Evolutionary conservation across 495 filamentous ascomycete genomes (phyloP).

Genomic region (Glarea lozoyensis): DNA sequence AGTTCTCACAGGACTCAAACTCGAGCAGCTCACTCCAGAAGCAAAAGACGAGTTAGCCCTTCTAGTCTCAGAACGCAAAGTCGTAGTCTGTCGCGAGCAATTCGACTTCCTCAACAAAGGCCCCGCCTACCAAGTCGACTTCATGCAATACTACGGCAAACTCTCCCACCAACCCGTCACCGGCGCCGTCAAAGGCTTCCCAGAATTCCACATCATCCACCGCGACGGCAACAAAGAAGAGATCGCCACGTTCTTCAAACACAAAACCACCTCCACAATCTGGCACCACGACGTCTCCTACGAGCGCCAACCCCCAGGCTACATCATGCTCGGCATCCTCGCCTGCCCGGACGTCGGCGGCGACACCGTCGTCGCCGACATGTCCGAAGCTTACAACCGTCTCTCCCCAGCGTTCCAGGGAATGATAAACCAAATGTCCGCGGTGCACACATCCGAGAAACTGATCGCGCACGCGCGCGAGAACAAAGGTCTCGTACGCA

Average conservation of each 20-base stretch:
- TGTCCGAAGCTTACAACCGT: slow-evolving; percentile 26
- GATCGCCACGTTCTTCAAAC: slow-evolving; percentile 43
- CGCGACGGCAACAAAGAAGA: slow-evolving; percentile 48
- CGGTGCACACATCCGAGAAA: slow-evolving; percentile 27
- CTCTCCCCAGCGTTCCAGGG: slow-evolving; percentile 25
- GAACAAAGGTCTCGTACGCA: slow-evolving; percentile 25
- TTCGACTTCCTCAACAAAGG: slow-evolving; percentile 32
- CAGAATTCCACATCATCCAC: slow-evolving; percentile 53
- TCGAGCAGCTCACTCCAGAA: slow-evolving; percentile 28
- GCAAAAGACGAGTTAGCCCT: slow-evolving; percentile 34
- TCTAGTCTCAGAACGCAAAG: slow-evolving; percentile 31
- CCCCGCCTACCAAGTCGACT: slow-evolving; percentile 35
- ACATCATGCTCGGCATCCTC: slow-evolving; percentile 48
- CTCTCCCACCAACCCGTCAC: slow-evolving; percentile 52
- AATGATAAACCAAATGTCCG: slow-evolving; percentile 23
- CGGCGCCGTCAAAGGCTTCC: slow-evolving; percentile 41
- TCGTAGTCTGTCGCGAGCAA: slow-evolving; percentile 35
- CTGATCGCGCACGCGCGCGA: slow-evolving; percentile 24
- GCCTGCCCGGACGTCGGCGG: slow-evolving; percentile 44
- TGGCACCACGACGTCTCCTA: slow-evolving; percentile 57
- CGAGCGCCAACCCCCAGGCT: slow-evolving; percentile 48
- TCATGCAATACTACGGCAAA: slow-evolving; percentile 50
- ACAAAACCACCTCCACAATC: slow-evolving; percentile 44
- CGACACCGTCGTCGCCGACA: slow-evolving; percentile 28
- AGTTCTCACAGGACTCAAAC: slow-evolving; percentile 33